Base-by-base conservation (phyloP, 2,329 filamentous ascomycete genomes). In the Chaetomium olivaceum region DNA sequence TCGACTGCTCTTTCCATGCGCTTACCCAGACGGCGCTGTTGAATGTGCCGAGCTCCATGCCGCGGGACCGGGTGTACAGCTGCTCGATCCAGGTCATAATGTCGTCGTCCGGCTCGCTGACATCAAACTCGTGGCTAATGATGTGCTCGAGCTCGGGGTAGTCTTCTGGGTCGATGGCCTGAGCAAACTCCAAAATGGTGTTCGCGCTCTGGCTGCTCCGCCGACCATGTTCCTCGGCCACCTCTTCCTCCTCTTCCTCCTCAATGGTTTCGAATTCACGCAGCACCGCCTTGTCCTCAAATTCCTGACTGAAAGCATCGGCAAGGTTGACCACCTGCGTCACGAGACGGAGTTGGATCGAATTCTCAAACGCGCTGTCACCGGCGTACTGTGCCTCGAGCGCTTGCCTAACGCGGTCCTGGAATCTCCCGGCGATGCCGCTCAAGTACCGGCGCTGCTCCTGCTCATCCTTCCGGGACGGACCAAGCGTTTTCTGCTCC, bases 241-340 rank as follows among this genome's bases (percentile, higher is more conserved):
- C 56, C 16, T 43, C 39, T 2, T 48, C 46, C 61, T 61, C 56
- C 14, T 39, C 39, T 2, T 54, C 56, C 27, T 48, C 25, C 8
- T 52, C n/a, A 11, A 36, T 23, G 43, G 50, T 21, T 8, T 67
- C 52, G 25, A 69, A 71, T 0, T 43, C n/a, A 9, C 68, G 68
- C 4, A 51, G 39, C 14, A 4, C 57, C 6, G 31, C 61, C 21
- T 33, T 66, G 2, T 57, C 36, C 1, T 69, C 68, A 9, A 82
- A 72, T 0, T 68, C 31, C 0, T 68, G 25, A 2, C 74, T 70
- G 31, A 82, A 82, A 0, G 14, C 63, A 9, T 80, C 77, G 9
- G 79, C 79, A n/a, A 80, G 71, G 39, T 76, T 70, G 0, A 78
- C 71, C 2, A 82, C 74, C 0, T 68, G 70, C 0, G 80, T 82